Evolutionary conservation across 441 rosid genomes (phyloP).

Genomic region (Populus trichocarpa): DNA sequence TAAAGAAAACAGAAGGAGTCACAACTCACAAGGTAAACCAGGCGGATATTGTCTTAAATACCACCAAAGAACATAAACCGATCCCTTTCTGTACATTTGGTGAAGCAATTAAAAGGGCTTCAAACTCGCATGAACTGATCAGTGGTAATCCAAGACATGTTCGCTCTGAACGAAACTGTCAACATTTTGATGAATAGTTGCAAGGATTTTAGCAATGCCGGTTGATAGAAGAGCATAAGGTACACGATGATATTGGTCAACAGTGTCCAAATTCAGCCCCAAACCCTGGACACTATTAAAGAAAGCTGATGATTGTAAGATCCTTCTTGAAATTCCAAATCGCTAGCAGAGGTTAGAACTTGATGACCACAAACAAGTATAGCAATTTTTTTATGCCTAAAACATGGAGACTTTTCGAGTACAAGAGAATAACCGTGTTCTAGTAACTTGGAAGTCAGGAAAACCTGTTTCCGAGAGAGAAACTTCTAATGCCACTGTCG

Average conservation of each 20-base stretch:
- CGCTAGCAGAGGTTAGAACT: conserved; percentile 1
- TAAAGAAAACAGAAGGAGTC: not conserved
- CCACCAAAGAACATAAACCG: not conserved
- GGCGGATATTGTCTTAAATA: not conserved
- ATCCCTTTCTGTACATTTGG: conserved; percentile 5
- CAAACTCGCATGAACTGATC: not conserved
- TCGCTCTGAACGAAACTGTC: not conserved
- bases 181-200: too few species aligned
- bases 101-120: not conserved
- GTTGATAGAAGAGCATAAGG: too few species aligned
- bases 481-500: not conserved
- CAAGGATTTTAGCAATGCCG: too few species aligned
- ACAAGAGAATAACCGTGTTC: not conserved
- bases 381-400: conserved; percentile 8
- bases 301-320: conserved; percentile 7
- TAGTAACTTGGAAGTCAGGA: not conserved
- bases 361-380: conserved; percentile 14
- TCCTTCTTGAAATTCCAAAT: conserved; percentile 21
- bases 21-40: not conserved
- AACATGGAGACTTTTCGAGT: conserved; percentile 10
- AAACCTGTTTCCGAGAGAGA: not conserved
- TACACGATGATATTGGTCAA: too few species aligned
- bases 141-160: not conserved
- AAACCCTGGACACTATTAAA: not conserved
- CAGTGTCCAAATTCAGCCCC: too few species aligned